Conservation (phyloP, 208 protist genomes). For the Porcisia hertigi region DNA sequence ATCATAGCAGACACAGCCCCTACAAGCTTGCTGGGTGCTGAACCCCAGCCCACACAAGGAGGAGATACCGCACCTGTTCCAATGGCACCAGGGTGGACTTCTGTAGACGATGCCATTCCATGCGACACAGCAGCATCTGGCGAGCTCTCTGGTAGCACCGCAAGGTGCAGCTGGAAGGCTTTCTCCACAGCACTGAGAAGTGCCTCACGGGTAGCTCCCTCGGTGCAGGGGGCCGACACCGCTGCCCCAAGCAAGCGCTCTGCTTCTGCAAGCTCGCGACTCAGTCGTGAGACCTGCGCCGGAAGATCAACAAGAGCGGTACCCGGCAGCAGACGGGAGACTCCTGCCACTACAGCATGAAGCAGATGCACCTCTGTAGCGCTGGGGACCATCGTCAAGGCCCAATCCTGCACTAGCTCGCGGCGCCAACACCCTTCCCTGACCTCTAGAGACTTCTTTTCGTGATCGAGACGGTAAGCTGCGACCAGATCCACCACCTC, state of each 20-base stretch:
- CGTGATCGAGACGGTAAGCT: not conserved
- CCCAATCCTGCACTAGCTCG: constrained; percentile 21
- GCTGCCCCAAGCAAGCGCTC: constrained; percentile 13
- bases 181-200: not conserved
- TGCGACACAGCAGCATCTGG: no score
- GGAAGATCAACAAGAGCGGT: not conserved
- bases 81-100: not conserved
- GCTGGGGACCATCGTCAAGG: not conserved
- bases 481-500: constrained; percentile 7
- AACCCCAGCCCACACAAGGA: not conserved
- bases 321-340: not conserved
- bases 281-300: not conserved
- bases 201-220: constrained; percentile 2
- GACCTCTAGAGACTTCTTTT: constrained; percentile 5
- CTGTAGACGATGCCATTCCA: not conserved
- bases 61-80: not conserved
- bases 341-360: not conserved
- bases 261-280: constrained; percentile 8
- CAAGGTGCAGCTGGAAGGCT: not conserved
- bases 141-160: no score
- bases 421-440: constrained; percentile 11
- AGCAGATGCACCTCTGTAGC: not conserved
- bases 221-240: not conserved
- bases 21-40: no score
- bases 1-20: no score